Percentiles rank a stretch among this genome's conserved stretches.
Conservation (phyloP, 352 stramenopile species). For the Globisporangium paroecandrum region DNA sequence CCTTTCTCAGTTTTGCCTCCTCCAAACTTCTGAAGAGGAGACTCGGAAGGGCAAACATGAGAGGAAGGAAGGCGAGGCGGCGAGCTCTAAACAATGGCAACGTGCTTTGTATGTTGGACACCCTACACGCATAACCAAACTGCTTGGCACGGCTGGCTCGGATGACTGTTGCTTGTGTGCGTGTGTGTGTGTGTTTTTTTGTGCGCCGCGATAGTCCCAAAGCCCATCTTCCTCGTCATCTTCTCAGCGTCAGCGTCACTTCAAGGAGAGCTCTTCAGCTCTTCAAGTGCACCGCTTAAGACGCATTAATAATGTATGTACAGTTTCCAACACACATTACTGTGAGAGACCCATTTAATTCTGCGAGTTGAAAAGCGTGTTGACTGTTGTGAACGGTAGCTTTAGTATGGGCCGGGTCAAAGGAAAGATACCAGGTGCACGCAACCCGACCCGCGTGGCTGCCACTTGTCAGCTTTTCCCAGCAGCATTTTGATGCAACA, state of each 20-base stretch:
- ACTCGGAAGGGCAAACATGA: not conserved
- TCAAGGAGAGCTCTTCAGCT: not conserved
- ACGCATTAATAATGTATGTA: not conserved
- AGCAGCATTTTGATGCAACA: slow-evolving; percentile 7
- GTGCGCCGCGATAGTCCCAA: not conserved
- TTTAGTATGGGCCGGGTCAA: not conserved
- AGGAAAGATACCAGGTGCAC: not conserved
- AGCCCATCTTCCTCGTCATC: not conserved
- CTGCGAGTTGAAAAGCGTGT: not conserved
- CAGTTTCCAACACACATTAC: not conserved
- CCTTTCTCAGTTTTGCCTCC: not conserved
- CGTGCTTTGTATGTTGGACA: not conserved
- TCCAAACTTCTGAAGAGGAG: not conserved
- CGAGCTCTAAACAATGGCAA: not conserved
- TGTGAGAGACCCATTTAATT: not conserved
- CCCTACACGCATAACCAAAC: not conserved
- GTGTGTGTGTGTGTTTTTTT: not conserved
- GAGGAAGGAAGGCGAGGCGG: not conserved
- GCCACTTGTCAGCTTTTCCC: slow-evolving; percentile 7
- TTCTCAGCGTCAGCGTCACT: not conserved
- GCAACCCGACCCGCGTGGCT: not conserved
- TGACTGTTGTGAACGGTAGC: not conserved
- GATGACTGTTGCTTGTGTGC: not conserved
- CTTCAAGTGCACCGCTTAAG: not conserved
- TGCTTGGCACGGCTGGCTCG: not conserved